Percentiles rank a stretch among this genome's conserved stretches.
These are phyloP conservation scores for Symbiotaphrina buchneri DNA, from an alignment of 495 filamentous ascomycete genomes.

Conservation along the genomic window DNA sequence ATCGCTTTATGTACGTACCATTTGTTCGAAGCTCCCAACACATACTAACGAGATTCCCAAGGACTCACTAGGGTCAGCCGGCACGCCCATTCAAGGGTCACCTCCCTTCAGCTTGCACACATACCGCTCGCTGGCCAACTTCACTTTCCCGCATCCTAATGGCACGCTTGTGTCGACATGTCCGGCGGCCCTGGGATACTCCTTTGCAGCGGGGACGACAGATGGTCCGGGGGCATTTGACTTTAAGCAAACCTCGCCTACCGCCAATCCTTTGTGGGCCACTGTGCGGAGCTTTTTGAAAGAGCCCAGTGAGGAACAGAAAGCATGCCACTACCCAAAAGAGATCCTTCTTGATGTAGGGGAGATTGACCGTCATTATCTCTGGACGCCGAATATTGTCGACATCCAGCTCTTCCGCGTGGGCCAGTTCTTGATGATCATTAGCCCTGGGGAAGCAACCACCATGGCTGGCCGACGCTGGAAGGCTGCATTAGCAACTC, in stretches of 20 bases:
- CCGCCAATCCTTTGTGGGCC: constrained; percentile 66
- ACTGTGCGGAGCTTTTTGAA: constrained; percentile 54
- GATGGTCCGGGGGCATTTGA: constrained; percentile 89
- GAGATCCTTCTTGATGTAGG: constrained; percentile 82
- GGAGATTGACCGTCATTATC: constrained; percentile 54
- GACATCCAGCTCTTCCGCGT: constrained; percentile 79
- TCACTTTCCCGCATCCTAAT: constrained; percentile 47
- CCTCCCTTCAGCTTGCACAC: constrained; percentile 14
- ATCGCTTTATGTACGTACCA: constrained; percentile 8
- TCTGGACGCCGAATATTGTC: constrained; percentile 83
- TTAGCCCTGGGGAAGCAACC: constrained; percentile 77
- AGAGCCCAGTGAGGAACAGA: constrained; percentile 45
- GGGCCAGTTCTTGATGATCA: constrained; percentile 70
- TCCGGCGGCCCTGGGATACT: constrained; percentile 80
- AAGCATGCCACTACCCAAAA: constrained; percentile 61
- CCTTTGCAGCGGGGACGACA: constrained; percentile 85
- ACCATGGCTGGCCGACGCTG: constrained; percentile 91
- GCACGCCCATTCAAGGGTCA: constrained; percentile 12
- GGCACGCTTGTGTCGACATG: constrained; percentile 53
- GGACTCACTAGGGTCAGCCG: constrained; percentile 2
- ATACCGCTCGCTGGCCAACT: constrained; percentile 36
- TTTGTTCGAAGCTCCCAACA: not conserved
- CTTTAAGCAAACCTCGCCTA: constrained; percentile 71
- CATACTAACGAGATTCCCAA: too few relatives aligned
- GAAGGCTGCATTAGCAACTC: constrained; percentile 48